Percentiles rank a stretch among this genome's conserved stretches.
Evolutionary conservation across 148 eudicot species (phyloP).

Genomic region (Polygonum aviculare): DNA sequence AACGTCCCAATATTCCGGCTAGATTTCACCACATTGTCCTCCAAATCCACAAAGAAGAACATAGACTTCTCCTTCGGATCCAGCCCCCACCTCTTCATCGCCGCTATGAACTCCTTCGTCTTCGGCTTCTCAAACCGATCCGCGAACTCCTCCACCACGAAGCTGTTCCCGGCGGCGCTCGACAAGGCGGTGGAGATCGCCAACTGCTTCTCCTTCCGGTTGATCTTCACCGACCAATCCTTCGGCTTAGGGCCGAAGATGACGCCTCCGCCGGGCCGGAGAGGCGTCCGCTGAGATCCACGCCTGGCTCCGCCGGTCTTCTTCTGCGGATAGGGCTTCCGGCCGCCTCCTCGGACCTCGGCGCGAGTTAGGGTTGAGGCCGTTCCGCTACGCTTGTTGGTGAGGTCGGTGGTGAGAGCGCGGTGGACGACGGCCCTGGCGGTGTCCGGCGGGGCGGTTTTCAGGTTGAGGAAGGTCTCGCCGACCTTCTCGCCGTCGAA

Average conservation of each 20-base stretch:
- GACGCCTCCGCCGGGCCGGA: conserved; percentile 85
- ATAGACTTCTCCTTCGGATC: conserved; percentile 68
- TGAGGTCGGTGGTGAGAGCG: conserved; percentile 66
- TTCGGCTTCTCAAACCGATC: conserved; percentile 66
- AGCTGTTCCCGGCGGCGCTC: conserved; percentile 41
- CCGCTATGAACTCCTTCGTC: conserved; percentile 77
- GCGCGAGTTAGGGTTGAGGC: conserved; percentile 93
- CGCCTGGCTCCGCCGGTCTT: conserved; percentile 83
- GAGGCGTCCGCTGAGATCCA: conserved; percentile 72
- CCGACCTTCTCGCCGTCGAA: conserved; percentile 65
- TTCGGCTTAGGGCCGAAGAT: conserved; percentile 85
- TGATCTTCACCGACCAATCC: conserved; percentile 85
- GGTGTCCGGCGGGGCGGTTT: conserved; percentile 68
- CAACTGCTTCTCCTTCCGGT: conserved; percentile 75
- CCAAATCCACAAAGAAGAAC: conserved; percentile 60
- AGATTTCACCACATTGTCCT: conserved; percentile 64
- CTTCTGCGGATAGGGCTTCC: conserved; percentile 80
- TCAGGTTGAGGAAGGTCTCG: conserved; percentile 54
- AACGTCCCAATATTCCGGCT: conserved; percentile 84
- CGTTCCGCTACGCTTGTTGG: conserved; percentile 77
- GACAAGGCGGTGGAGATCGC: conserved; percentile 75
- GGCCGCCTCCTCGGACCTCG: conserved; percentile 84
- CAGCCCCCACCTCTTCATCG: conserved; percentile 75
- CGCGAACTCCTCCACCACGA: conserved; percentile 78
- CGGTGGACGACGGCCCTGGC: conserved; percentile 99